Evolutionary conservation across 2,329 filamentous ascomycete species (phyloP).

Genomic region (Colletotrichum caudatum): DNA sequence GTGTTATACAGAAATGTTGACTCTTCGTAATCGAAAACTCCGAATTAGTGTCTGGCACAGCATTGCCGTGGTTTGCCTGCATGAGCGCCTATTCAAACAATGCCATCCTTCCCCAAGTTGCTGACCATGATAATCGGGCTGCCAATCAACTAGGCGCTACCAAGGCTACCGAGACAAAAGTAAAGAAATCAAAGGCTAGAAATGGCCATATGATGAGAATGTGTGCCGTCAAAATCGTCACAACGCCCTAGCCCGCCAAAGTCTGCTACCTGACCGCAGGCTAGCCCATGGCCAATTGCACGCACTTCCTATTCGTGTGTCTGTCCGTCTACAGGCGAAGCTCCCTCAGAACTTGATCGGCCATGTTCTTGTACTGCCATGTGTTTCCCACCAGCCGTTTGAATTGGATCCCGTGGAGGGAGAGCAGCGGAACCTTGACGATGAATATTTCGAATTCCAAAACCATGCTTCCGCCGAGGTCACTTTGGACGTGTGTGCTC

Average conservation of each 20-base stretch:
- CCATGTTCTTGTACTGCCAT: slow-evolving; percentile 99
- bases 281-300: not conserved
- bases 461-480: slow-evolving; percentile 85
- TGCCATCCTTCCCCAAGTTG: slow-evolving; percentile 12
- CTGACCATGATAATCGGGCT: not conserved
- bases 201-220: slow-evolving; percentile 10
- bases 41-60: slow-evolving; percentile 4
- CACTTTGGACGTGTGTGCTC: slow-evolving; percentile 90
- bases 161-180: slow-evolving; percentile 12
- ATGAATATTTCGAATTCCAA: slow-evolving; percentile 96
- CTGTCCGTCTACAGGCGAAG: slow-evolving; percentile 73
- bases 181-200: slow-evolving; percentile 8
- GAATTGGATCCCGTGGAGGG: slow-evolving; percentile 95
- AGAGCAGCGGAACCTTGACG: slow-evolving; percentile 94
- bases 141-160: not conserved
- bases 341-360: slow-evolving; percentile 91
- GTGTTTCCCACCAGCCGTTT: slow-evolving; percentile 96
- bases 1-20: too few relatives aligned
- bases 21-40: not conserved
- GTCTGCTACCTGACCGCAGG: not conserved
- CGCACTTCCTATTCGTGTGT: not conserved
- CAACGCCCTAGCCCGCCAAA: not conserved
- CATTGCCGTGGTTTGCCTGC: not conserved
- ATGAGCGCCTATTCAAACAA: slow-evolving; percentile 13
- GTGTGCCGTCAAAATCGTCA: slow-evolving; percentile 2